Base-by-base conservation (phyloP, 2,329 filamentous ascomycete species). In the Paramyrothecium roridum region DNA sequence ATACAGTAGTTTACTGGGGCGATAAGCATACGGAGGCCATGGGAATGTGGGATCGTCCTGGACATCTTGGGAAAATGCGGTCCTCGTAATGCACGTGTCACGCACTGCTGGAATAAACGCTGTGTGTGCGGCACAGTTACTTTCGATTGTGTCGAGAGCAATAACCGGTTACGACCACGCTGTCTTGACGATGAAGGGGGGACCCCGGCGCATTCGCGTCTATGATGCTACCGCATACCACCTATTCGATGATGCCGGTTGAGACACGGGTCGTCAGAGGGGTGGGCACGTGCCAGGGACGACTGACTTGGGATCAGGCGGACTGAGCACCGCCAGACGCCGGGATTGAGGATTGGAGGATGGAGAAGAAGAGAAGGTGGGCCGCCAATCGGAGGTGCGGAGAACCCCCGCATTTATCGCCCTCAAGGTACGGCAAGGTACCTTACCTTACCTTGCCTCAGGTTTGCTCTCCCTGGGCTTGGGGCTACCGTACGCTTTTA, bases 231-330 rank as follows among this genome's bases (percentile, higher is more conserved):
- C 37, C 13, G 7, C 37, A 43, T 43, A 10, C 13, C 37, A 43
- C 13, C 16, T 43, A 6, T 16, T 43, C 37, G 37, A 17, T 6
- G 37, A 17, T 17, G n/a, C 37, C 37, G 6, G 48, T 23, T 48
- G 48, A 50, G 48, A 50, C 48, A 50, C 48, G n/a, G 48, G 21
- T 30, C 30, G 21, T 19, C 20, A 50, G 30, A 50, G 48, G 37
- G 37, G 37, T 50, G 48, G 48, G 48, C 48, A 50, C 48, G 48
- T 50, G 48, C 48, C 48, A 50, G 17, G 48, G 48, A 50, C 20
- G 23, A 33, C n/a, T 50, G 48, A 50, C 48, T 50, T 30, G 17
- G 48, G 37, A 17, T 16, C 37, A 43, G 37, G 37, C 37, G n/a
- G 37, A 43, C 37, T 19, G 13, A 43, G 37, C 26, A 30, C 26